These are phyloP conservation scores for Suillus ampliporus DNA, from an alignment of 768 basidiomycete species.

Conservation along the genomic window DNA sequence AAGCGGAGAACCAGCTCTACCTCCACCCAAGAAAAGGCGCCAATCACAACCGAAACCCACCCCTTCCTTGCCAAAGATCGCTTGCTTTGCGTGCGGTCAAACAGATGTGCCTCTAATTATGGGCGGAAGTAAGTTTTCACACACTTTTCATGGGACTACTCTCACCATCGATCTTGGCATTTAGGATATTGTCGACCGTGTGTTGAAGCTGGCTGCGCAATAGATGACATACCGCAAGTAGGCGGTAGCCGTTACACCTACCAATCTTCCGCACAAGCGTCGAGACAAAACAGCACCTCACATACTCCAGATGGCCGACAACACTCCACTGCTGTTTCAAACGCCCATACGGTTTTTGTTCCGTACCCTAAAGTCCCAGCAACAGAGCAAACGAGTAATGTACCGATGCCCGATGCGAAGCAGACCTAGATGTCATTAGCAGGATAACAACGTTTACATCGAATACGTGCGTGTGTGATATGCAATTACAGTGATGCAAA, in stretches of 20 bases:
- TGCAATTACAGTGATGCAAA: constrained; percentile 16
- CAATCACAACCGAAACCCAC: constrained; percentile 39
- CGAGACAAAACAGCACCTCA: background rate
- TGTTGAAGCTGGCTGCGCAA: constrained; percentile 57
- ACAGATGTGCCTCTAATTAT: constrained; percentile 77
- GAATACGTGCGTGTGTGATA: constrained; percentile 9
- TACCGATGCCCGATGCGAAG: constrained; percentile 4
- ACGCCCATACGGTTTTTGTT: background rate
- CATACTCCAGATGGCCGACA: constrained; percentile 4
- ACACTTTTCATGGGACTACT: background rate
- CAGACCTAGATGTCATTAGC: constrained; percentile 13
- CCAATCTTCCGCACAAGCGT: background rate
- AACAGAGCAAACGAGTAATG: background rate
- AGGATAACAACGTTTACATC: constrained; percentile 6
- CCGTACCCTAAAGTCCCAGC: background rate
- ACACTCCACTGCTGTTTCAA: background rate
- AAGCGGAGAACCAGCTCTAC: constrained; percentile 22
- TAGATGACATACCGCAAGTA: constrained; percentile 33
- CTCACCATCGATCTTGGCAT: constrained; percentile 3
- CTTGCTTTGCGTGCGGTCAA: constrained; percentile 65
- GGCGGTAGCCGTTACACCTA: constrained; percentile 8
- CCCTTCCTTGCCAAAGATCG: constrained; percentile 48
- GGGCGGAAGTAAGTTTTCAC: constrained; percentile 65
- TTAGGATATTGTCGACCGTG: constrained; percentile 75
- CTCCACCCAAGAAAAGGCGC: constrained; percentile 48